Base-by-base conservation (phyloP, 2,329 filamentous ascomycete genomes). In the Aspergillus sp. region DNA sequence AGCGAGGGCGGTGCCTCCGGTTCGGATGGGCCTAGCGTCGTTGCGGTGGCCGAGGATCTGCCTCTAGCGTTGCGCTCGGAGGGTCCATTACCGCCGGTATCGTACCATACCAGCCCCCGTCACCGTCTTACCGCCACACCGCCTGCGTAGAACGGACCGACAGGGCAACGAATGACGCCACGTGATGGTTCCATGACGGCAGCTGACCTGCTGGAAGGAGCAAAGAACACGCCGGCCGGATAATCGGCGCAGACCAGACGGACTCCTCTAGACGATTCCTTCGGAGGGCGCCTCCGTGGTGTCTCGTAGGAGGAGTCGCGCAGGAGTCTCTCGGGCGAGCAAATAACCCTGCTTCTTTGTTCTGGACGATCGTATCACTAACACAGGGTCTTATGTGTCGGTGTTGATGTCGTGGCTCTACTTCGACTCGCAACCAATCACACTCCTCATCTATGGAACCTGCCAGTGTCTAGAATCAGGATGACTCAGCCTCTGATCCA, bases 111-210 rank as follows among this genome's bases (percentile, higher is more conserved):
- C 25, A 32, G 40, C 49, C 50, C 50, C 38, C 52, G 57, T 63
- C 57, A 62, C 57, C 29, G 52, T 47, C 50, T 17, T 46, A 54
- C 44, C 50, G 44, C 42, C 52, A 58, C 52, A 58, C 58, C 54
- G 54, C 51, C 54, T 55, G 25, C 45, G 14, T 13, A 38, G 10
- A 11, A 25, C 50, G 49, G 48, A 53, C 47, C 52, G 44, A 45
- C 51, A 58, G 50, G 31, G 44, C 53, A 43, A 23, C 46, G 32
- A 23, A 57, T 63, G 55, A 60, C 59, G 58, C 64, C 65, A 68
- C 65, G 65, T 68, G 64, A 66, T 65, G 59, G 52, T 44, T 53
- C 16, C 45, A 63, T 58, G 61, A 62, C 56, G 54, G 53, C 61
- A 64, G 60, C 58, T 60, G 59, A 62, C 58, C 58, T 55, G 50